These are phyloP conservation scores for Dryas octopetala DNA, from an alignment of 306 rosid genomes.

Conservation along the genomic window DNA sequence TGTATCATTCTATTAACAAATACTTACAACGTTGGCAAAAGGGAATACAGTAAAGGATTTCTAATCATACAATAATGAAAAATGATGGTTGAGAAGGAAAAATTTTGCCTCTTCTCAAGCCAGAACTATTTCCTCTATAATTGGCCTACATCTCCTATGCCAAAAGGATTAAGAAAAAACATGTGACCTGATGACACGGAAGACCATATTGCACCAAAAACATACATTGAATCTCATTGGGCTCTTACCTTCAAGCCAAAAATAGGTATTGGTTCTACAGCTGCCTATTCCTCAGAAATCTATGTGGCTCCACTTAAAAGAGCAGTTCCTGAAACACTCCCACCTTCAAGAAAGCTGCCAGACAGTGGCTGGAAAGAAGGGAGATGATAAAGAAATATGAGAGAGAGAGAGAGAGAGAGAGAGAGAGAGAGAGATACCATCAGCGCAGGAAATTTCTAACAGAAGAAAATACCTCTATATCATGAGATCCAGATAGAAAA, in stretches of 20 bases:
- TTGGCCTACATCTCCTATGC: conserved; percentile 13
- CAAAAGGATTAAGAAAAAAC: neutral
- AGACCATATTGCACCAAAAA: neutral
- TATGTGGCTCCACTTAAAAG: conserved; percentile 45
- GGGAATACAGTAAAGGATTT: conserved; percentile 2
- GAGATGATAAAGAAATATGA: conserved; percentile 16
- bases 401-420: neutral
- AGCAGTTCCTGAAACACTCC: conserved; percentile 41
- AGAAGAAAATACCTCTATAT: conserved; percentile 56
- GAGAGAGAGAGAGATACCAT: neutral
- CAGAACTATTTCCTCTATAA: conserved; percentile 19
- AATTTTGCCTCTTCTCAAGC: conserved; percentile 46
- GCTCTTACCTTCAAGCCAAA: conserved; percentile 21
- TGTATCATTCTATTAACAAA: conserved; percentile 8
- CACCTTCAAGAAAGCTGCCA: conserved; percentile 61
- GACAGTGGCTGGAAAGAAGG: conserved; percentile 56
- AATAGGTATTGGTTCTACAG: conserved; percentile 4
- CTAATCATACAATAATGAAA: conserved; percentile 1
- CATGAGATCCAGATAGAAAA: conserved; percentile 58
- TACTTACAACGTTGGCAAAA: conserved; percentile 3
- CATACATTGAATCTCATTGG: neutral
- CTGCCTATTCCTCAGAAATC: conserved; percentile 17
- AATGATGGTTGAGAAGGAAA: conserved; percentile 48
- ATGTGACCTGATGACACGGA: conserved; percentile 1
- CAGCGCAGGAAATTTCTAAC: neutral